Conservation (phyloP, 345 rosid genomes). For the Streptanthus diversifolius region DNA sequence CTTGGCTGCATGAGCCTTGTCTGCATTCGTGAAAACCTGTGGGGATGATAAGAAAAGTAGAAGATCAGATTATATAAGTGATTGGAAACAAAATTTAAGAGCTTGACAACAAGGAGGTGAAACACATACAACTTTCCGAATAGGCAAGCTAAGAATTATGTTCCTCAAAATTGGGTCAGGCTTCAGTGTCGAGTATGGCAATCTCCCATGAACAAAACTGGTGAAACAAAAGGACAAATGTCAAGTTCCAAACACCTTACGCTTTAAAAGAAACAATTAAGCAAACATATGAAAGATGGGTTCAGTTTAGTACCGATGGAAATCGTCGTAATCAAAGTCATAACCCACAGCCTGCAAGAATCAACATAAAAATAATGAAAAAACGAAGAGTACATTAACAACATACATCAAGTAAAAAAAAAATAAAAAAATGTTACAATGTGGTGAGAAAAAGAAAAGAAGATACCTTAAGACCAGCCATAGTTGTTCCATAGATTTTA, state of each 20-base stretch:
- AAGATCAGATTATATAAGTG: neutral
- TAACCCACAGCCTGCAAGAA: conserved; percentile 74
- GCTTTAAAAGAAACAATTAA: neutral
- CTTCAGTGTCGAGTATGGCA: conserved; percentile 71
- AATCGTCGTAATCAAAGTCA: conserved; percentile 71
- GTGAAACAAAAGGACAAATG: conserved; percentile 15
- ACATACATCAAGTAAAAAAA: neutral
- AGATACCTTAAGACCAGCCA: conserved; percentile 93
- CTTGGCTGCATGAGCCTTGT: conserved; percentile 66
- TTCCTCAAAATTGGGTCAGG: conserved; percentile 81
- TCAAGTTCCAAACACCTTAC: neutral
- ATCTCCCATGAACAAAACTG: conserved; percentile 91
- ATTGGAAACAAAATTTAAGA: neutral
- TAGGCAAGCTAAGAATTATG: conserved; percentile 79
- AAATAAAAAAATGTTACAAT: neutral
- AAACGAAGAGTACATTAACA: neutral
- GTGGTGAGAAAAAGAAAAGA: neutral
- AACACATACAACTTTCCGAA: conserved; percentile 69
- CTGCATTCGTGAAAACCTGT: conserved; percentile 88
- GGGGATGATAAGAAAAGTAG: neutral
- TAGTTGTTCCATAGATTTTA: conserved; percentile 83
- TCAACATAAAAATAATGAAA: neutral
- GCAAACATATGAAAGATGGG: neutral
- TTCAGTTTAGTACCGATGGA: conserved; percentile 54
- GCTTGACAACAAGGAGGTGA: neutral